A percentile compares a stretch with the other conserved stretches of the same genome.
These are phyloP conservation scores for Solanum infundibuliforme DNA, from an alignment of 257 asterid species.

Conservation along the genomic window DNA sequence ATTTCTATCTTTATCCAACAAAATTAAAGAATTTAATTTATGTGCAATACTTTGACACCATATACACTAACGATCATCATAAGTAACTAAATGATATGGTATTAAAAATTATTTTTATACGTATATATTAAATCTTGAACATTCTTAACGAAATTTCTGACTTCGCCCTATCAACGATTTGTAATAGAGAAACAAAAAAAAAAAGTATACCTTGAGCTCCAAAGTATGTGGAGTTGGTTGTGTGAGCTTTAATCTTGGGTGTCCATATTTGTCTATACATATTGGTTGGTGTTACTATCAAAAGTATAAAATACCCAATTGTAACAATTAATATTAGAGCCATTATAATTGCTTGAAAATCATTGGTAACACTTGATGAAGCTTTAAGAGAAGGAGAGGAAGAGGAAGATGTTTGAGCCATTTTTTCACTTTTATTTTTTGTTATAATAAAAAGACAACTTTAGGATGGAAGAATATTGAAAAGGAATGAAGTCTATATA, in stretches of 20 bases:
- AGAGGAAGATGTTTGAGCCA: slow-evolving; percentile 1
- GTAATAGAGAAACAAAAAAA: too few species aligned
- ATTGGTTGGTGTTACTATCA: slow-evolving; percentile 56
- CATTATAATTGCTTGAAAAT: slow-evolving; percentile 24
- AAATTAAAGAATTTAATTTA: not conserved
- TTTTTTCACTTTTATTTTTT: not conserved
- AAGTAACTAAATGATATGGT: not conserved
- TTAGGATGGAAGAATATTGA: not conserved
- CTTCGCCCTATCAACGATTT: too few species aligned
- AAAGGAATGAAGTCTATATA: slow-evolving; percentile 14
- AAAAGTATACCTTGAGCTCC: slow-evolving; percentile 55
- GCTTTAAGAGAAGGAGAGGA: not conserved
- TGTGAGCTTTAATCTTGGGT: slow-evolving; percentile 25
- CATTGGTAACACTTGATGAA: slow-evolving; percentile 5
- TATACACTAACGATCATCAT: not conserved
- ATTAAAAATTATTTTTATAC: too few species aligned
- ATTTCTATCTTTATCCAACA: not conserved
- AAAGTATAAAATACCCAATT: slow-evolving; percentile 40
- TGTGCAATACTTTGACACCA: not conserved
- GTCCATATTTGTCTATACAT: slow-evolving; percentile 34
- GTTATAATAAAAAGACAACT: not conserved
- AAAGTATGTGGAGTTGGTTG: slow-evolving; percentile 52
- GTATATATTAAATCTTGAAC: too few species aligned
- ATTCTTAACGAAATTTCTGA: not conserved
- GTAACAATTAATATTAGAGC: slow-evolving; percentile 22